These are phyloP conservation scores for Penicillium glabrum DNA, from an alignment of 2,329 filamentous ascomycete genomes.

Conservation along the genomic window DNA sequence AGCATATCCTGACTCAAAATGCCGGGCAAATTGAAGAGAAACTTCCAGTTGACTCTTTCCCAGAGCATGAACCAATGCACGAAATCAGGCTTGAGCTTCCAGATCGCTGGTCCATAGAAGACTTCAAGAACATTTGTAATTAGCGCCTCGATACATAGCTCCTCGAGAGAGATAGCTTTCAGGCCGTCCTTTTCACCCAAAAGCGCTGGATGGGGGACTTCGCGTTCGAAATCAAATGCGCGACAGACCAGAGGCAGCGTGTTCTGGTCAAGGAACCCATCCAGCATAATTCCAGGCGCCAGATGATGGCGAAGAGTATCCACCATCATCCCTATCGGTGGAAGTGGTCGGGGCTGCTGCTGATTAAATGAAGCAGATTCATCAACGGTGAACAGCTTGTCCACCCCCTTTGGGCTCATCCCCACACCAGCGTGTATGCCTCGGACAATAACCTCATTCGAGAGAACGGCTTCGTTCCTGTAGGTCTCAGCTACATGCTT, in stretches of 20 bases:
- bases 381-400: neutral
- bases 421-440: neutral
- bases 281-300: neutral
- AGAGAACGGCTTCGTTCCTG: neutral
- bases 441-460: neutral
- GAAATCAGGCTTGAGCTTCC: neutral
- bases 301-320: neutral
- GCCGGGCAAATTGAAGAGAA: neutral
- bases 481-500: neutral
- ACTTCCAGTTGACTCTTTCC: neutral
- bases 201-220: neutral
- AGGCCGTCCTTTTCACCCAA: neutral
- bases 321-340: neutral
- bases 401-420: neutral
- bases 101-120: neutral
- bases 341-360: neutral
- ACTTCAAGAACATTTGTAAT: neutral
- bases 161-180: neutral
- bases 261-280: neutral
- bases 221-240: neutral
- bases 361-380: neutral
- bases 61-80: neutral
- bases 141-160: neutral
- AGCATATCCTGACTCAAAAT: neutral
- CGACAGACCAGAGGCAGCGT: neutral